Percentiles rank a stretch among this genome's conserved stretches.
Evolutionary conservation across 163 green algal species (phyloP).

Genomic region (Coccomyxa subellipsoidea): DNA sequence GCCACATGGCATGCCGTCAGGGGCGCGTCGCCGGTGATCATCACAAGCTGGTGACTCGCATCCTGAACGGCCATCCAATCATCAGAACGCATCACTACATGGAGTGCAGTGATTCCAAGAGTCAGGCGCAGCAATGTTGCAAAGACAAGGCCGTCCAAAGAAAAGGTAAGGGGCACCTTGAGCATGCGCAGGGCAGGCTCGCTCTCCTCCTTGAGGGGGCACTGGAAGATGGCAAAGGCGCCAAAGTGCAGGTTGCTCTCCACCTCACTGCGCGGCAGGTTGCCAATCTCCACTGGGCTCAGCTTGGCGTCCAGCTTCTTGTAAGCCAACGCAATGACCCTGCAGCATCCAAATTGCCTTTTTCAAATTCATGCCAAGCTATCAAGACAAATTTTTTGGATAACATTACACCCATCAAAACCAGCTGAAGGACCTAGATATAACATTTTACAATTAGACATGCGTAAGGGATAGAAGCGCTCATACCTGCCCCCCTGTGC

Average conservation of each 20-base stretch:
- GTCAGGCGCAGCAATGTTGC: too few species aligned
- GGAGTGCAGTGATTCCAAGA: too few species aligned
- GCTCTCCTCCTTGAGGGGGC: conserved; percentile 52
- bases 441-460: too few species aligned
- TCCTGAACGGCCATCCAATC: conserved; percentile 17
- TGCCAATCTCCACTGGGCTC: conserved; percentile 42
- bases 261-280: conserved; percentile 58
- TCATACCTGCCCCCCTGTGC: conserved; percentile 67
- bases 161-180: conserved; percentile 35
- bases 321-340: conserved; percentile 91
- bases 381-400: too few species aligned
- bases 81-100: conserved; percentile 41
- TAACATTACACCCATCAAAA: too few species aligned
- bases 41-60: conserved; percentile 84
- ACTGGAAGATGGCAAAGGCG: conserved; percentile 89
- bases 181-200: conserved; percentile 28
- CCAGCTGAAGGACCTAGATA: too few species aligned
- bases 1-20: conserved; percentile 93
- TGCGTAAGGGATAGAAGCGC: not conserved
- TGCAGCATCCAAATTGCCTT: conserved; percentile 16
- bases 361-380: not conserved
- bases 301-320: conserved; percentile 43
- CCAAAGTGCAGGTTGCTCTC: conserved; percentile 61
- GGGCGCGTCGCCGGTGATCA: conserved; percentile 97
- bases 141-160: too few species aligned